Percentiles rank a stretch among this genome's conserved stretches.
Evolutionary conservation across 1,284 basidiomycete genomes (phyloP).

Genomic region (Sphagnurus paluster): DNA sequence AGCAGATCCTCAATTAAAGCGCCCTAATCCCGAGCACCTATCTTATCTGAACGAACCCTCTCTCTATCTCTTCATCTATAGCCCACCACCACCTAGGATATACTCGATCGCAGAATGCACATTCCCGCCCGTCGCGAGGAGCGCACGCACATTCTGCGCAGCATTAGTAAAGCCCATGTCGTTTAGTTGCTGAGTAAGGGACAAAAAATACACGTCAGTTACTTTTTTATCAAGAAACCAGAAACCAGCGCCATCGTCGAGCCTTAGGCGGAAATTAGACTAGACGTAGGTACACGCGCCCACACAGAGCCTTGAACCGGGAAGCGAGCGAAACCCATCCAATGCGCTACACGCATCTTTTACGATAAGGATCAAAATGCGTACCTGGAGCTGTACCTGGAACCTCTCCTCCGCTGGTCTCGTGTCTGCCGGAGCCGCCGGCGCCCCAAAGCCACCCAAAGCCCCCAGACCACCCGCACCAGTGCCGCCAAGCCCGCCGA

Average conservation of each 20-base stretch:
- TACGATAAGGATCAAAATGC: constrained; percentile 19
- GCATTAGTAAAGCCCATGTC: constrained; percentile 88
- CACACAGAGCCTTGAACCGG: too few species aligned
- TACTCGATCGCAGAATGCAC: constrained; percentile 91
- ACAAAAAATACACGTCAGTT: too few species aligned
- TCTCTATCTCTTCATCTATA: constrained; percentile 40
- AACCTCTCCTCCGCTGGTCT: constrained; percentile 86
- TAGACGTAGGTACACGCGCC: too few species aligned
- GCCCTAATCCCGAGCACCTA: too few species aligned
- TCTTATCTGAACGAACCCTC: too few species aligned
- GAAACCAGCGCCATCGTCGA: too few species aligned
- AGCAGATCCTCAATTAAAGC: too few species aligned
- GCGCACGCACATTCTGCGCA: constrained; percentile 84
- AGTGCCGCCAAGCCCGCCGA: constrained; percentile 19
- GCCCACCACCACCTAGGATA: constrained; percentile 77
- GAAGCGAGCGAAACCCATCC: too few species aligned
- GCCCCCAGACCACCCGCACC: constrained; percentile 24
- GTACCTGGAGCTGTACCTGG: constrained; percentile 79
- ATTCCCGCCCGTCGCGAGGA: constrained; percentile 86
- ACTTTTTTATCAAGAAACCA: too few species aligned
- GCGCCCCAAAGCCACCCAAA: constrained; percentile 34
- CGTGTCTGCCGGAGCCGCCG: constrained; percentile 59
- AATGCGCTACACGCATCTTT: not conserved
- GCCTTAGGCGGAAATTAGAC: too few species aligned
- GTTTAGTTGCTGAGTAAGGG: constrained; percentile 67